Evolutionary conservation across 2,329 filamentous ascomycete species (phyloP).

Genomic region (Aspergillus neoniger): DNA sequence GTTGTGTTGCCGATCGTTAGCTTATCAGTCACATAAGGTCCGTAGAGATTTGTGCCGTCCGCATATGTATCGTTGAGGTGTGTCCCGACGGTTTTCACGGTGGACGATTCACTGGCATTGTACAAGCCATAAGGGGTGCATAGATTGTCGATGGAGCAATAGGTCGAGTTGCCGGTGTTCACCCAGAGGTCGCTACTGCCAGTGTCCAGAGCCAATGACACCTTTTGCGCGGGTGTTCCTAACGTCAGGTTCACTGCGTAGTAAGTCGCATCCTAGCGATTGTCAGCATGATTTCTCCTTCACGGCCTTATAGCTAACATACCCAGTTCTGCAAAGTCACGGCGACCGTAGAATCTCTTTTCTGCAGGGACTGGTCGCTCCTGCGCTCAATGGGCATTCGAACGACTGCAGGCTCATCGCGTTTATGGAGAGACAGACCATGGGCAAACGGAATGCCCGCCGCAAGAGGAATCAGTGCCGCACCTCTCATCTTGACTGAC

Average conservation of each 20-base stretch:
- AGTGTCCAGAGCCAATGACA: conserved; percentile 59
- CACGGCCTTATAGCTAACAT: not conserved
- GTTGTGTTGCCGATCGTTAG: conserved; percentile 11
- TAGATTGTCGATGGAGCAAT: conserved; percentile 55
- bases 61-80: conserved; percentile 82
- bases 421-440: conserved; percentile 14
- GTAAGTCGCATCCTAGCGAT: not conserved
- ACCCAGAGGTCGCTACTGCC: conserved; percentile 63
- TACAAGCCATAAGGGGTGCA: conserved; percentile 70
- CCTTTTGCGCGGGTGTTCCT: conserved; percentile 55
- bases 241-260: conserved; percentile 49
- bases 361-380: not conserved
- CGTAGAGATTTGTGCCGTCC: conserved; percentile 71
- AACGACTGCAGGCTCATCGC: conserved; percentile 16
- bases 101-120: conserved; percentile 67
- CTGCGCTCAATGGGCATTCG: conserved; percentile 14
- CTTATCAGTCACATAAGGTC: conserved; percentile 64
- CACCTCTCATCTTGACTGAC: not conserved
- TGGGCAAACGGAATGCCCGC: not conserved
- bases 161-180: conserved; percentile 63
- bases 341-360: conserved; percentile 11
- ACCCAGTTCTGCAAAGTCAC: conserved; percentile 1
- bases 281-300: not conserved
- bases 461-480: not conserved
- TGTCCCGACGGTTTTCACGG: conserved; percentile 68